Conservation (phyloP, 192 early-diverging fungal species). For the Podila minutissima region DNA sequence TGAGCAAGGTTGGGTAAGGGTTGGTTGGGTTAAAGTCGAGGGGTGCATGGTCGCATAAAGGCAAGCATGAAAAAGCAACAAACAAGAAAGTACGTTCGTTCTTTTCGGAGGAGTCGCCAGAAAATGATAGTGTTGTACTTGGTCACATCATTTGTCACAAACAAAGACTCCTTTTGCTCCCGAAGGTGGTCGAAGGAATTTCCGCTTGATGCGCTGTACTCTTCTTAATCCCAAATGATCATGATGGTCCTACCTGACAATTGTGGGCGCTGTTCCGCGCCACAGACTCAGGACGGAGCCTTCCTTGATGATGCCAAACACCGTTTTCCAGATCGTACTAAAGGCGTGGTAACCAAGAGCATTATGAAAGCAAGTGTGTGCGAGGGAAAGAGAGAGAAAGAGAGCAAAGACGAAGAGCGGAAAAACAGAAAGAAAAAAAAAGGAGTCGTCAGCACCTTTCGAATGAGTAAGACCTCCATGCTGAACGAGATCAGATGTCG, state of each 20-base stretch:
- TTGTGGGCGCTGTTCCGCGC: constrained; percentile 81
- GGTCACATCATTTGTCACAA: no score
- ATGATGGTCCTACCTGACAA: constrained; percentile 60
- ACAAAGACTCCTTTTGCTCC: neutral
- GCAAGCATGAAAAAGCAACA: neutral
- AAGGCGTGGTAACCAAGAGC: neutral
- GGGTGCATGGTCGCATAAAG: no score
- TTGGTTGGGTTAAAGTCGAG: no score
- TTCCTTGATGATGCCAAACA: constrained; percentile 66
- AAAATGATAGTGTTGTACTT: no score
- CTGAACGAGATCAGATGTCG: no score
- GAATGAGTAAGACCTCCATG: no score
- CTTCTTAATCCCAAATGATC: neutral
- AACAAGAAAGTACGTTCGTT: neutral
- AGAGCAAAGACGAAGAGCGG: neutral
- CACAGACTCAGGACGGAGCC: constrained; percentile 77
- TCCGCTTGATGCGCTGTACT: no score
- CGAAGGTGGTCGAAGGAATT: no score
- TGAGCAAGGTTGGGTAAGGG: no score
- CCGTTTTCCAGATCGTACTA: constrained; percentile 65
- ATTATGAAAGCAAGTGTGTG: neutral
- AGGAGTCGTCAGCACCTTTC: no score
- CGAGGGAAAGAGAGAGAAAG: neutral
- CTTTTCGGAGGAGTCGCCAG: no score
- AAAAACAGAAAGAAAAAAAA: no score